A percentile compares a stretch with the other conserved stretches of the same genome.
Conservation (phyloP, 768 basidiomycete genomes). For the Auricularia auricula-judae region DNA sequence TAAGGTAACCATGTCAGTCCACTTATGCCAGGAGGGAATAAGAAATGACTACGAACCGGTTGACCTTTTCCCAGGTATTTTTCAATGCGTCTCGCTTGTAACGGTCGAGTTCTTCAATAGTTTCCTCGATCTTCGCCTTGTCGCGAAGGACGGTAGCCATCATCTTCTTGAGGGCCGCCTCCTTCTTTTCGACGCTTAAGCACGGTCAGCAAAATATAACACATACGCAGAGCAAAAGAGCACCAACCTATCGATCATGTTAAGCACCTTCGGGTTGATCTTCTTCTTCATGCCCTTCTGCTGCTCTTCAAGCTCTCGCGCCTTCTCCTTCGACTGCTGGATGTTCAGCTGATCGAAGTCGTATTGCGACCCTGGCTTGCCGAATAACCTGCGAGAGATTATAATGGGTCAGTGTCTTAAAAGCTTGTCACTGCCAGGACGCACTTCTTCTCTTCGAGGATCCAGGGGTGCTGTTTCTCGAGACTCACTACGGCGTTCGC, state of each 20-base stretch:
- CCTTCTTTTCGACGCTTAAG: constrained; percentile 85
- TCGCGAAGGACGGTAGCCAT: constrained; percentile 80
- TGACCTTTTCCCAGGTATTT: constrained; percentile 96
- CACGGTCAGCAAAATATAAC: not conserved
- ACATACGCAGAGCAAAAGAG: not conserved
- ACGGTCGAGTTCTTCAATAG: constrained; percentile 83
- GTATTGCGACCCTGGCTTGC: constrained; percentile 68
- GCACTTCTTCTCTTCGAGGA: constrained; percentile 67
- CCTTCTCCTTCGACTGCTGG: constrained; percentile 44
- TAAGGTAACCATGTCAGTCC: constrained; percentile 18
- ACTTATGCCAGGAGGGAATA: not conserved
- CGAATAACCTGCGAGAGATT: constrained; percentile 54
- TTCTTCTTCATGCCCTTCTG: constrained; percentile 91
- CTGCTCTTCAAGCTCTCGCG: constrained; percentile 59
- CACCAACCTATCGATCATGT: constrained; percentile 85
- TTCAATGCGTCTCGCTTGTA: constrained; percentile 90
- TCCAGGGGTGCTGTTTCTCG: constrained; percentile 86
- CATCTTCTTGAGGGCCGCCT: constrained; percentile 78
- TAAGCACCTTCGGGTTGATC: constrained; percentile 89
- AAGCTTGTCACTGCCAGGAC: constrained; percentile 29
- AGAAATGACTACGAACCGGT: constrained; percentile 19
- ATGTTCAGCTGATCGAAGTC: constrained; percentile 67
- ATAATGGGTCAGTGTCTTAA: not conserved
- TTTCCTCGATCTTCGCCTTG: constrained; percentile 89
- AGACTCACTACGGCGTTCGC: constrained; percentile 43